Evolutionary conservation across 2,329 filamentous ascomycete genomes (phyloP).

Genomic region (Microcyclospora tardicrescens): DNA sequence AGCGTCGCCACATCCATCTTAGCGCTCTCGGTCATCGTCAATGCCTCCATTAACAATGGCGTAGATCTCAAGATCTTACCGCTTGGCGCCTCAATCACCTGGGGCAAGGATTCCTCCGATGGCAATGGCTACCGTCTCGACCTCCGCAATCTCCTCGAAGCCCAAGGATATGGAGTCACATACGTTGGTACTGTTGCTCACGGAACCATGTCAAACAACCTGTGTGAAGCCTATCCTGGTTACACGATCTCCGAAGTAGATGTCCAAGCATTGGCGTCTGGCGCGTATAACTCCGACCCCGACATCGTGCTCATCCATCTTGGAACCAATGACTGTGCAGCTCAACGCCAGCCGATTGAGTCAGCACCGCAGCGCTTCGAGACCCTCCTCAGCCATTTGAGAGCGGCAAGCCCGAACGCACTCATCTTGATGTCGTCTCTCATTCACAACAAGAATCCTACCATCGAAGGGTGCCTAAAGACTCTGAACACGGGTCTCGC

Average conservation of each 20-base stretch:
- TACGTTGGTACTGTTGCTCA: slow-evolving; percentile 3
- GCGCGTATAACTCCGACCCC: slow-evolving; percentile 1
- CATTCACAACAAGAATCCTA: slow-evolving; percentile 1
- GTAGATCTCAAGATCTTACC: slow-evolving; percentile 18
- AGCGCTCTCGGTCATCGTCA: no score
- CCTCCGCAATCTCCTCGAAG: slow-evolving; percentile 3
- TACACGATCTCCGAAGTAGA: slow-evolving; percentile 1
- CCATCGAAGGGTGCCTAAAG: slow-evolving; percentile 2
- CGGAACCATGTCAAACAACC: slow-evolving; percentile 6
- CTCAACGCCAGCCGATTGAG: not conserved
- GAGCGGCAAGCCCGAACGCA: not conserved
- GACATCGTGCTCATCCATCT: slow-evolving; percentile 5
- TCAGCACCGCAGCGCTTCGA: not conserved
- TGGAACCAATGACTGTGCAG: slow-evolving; percentile 5
- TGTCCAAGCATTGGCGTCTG: not conserved
- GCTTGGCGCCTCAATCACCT: slow-evolving; percentile 29
- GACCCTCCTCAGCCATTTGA: not conserved
- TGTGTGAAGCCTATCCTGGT: slow-evolving; percentile 4
- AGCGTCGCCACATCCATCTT: no score
- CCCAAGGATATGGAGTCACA: slow-evolving; percentile 1
- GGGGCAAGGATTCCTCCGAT: slow-evolving; percentile 15
- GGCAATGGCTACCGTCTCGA: slow-evolving; percentile 6
- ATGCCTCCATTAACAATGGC: not conserved
- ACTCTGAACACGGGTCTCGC: slow-evolving; percentile 1
- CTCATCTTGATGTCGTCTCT: slow-evolving; percentile 3